phyloP scores from a whole-genome alignment of 2,329 filamentous ascomycete genomes.

The Aspergillus pseudoglaucus region DNA sequence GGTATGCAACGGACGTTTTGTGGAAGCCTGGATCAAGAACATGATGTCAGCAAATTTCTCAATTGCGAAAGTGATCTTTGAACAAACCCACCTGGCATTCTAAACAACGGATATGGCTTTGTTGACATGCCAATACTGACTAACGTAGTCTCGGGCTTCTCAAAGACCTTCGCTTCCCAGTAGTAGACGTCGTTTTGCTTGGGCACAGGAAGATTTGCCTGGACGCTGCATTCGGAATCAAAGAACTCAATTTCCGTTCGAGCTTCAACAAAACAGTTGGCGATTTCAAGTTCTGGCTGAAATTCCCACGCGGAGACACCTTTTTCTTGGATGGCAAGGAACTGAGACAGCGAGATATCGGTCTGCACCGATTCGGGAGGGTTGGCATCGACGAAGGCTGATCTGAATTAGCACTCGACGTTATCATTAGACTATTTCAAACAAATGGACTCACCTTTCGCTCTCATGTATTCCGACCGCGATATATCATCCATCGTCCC shows the following conservation, averaged over 20 bases:
- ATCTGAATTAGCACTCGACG: not conserved
- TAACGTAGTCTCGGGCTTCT: constrained; percentile 83
- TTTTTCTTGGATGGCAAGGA: constrained; percentile 97
- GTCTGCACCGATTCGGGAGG: constrained; percentile 92
- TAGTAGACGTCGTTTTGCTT: constrained; percentile 99
- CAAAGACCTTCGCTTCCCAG: constrained; percentile 98
- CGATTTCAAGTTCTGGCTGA: constrained; percentile 96
- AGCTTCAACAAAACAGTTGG: constrained; percentile 95
- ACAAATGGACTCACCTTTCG: constrained; percentile 63
- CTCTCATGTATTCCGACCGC: constrained; percentile 81
- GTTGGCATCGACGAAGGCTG: constrained; percentile 90
- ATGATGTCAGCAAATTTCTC: constrained; percentile 7
- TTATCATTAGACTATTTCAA: not conserved
- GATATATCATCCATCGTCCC: constrained; percentile 94
- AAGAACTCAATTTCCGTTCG: constrained; percentile 98
- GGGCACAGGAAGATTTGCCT: constrained; percentile 91
- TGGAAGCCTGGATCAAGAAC: constrained; percentile 61
- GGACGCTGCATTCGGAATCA: constrained; percentile 93
- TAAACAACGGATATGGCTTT: constrained; percentile 92
- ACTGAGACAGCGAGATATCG: constrained; percentile 95
- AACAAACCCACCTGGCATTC: constrained; percentile 69
- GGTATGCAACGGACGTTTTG: constrained; percentile 86
- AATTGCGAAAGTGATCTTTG: not conserved
- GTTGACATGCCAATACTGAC: constrained; percentile 92
- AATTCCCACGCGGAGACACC: constrained; percentile 99